Conservation (phyloP, 345 rosid species). For the Eucalyptus curtisii region DNA sequence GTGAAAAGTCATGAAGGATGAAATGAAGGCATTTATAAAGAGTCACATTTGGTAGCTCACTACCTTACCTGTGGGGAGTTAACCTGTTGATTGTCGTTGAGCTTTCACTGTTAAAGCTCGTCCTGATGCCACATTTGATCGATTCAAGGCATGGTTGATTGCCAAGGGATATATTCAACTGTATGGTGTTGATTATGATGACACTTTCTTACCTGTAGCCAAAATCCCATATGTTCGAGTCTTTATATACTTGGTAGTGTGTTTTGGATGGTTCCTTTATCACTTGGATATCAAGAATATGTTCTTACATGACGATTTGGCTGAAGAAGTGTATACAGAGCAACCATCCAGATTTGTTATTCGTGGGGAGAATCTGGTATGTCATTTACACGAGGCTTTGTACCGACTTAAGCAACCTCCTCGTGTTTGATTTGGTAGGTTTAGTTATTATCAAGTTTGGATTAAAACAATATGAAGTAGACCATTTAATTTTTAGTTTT, state of each 20-base stretch:
- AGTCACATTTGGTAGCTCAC: background rate
- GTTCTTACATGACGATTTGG: background rate
- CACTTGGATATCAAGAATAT: no score
- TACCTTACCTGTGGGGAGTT: background rate
- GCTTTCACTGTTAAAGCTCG: background rate
- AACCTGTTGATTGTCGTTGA: background rate
- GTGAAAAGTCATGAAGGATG: background rate
- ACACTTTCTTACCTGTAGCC: background rate
- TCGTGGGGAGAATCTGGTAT: accelerated
- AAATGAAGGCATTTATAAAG: background rate
- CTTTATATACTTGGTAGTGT: background rate
- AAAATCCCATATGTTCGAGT: background rate
- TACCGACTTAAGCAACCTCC: no score
- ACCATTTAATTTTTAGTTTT: no score
- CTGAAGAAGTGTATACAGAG: background rate
- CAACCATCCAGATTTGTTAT: no score
- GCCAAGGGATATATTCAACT: background rate
- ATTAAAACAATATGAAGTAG: no score
- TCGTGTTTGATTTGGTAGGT: no score
- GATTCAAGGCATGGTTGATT: background rate
- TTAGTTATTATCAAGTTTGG: no score
- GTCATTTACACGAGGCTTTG: background rate
- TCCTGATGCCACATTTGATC: background rate
- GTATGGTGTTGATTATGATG: background rate
- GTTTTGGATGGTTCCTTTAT: background rate